Evolutionary conservation across 495 filamentous ascomycete genomes (phyloP), one percentile per base, ranked within the genome.

Genomic region (Xylaria bambusicola): DNA sequence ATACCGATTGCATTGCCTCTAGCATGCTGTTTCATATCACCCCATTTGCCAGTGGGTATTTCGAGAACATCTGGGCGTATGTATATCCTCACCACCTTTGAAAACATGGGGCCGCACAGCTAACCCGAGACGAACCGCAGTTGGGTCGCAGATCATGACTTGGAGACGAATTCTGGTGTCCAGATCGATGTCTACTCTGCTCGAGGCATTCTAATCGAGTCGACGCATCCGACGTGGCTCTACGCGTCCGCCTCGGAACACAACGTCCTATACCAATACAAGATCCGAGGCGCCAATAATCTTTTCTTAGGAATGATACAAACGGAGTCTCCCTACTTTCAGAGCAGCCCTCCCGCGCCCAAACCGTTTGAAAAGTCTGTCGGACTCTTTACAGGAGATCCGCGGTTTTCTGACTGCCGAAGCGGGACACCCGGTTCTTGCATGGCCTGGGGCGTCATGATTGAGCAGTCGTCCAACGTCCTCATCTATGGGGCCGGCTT

Each of bases 291-390:
- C 44, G 86, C 87, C 2, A 65, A 79, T 58, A 84, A 88, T 63
- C 75, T 90, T 49, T 89, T 84, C 71, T 81, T 86, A 65, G 84
- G 79, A 2, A 70, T 85, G 40, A 85, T 90, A 50, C 89, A 92
- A 66, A 83, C 87, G 10, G 89, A 93, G 66, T 84, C 82, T 0
- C 86, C 88, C 6, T 92, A 93, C 73, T 90, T 83, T 74, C 88
- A 91, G 73, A 75, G 82, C 35, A 90, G 88, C 68, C 85, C 88
- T 0, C 72, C 76, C 50, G 74, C 87, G 0, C 71, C 85, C 23
- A 68, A 68, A 6, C 82, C 85, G 12, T 61, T 61, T 36, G 18
- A 49, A 10, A 44, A 7, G 13, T 58, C 46, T 12, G 52, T 72
- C 23, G 64, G 58, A 24, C 8, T 15, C 3, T 62, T 66, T 23